A percentile compares a stretch with the other conserved stretches of the same genome.
Evolutionary conservation across 352 stramenopile genomes (phyloP).

Genomic region (Phytophthora sp.): DNA sequence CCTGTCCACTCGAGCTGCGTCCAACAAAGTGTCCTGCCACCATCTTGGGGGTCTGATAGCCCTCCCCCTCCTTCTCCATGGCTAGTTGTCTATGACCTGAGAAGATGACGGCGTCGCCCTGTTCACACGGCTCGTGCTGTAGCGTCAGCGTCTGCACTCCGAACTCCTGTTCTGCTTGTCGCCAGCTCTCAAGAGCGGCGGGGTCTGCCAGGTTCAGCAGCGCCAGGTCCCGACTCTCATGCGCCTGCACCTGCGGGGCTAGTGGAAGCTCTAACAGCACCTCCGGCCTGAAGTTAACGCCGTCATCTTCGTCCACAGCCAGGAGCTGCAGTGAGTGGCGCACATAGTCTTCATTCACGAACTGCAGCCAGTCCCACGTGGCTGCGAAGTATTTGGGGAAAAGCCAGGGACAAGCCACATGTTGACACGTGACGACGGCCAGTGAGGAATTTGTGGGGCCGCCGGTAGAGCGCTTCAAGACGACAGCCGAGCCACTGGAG

Average conservation of each 20-base stretch:
- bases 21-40: constrained; percentile 69
- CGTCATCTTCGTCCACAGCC: constrained; percentile 27
- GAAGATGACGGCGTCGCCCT: constrained; percentile 58
- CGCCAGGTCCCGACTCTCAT: constrained; percentile 63
- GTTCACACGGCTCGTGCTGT: constrained; percentile 17
- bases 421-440: constrained; percentile 74
- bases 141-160: constrained; percentile 50
- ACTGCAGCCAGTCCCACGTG: constrained; percentile 86
- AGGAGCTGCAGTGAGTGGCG: constrained; percentile 74
- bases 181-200: constrained; percentile 25
- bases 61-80: constrained; percentile 19
- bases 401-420: constrained; percentile 83
- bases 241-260: constrained; percentile 54
- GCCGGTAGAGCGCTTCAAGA: constrained; percentile 22
- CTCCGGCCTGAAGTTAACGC: constrained; percentile 20
- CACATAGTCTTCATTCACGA: constrained; percentile 79
- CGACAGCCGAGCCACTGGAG: constrained; percentile 66
- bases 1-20: constrained; percentile 60
- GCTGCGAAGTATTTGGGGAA: constrained; percentile 79
- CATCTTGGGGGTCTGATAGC: constrained; percentile 45
- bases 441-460: constrained; percentile 15
- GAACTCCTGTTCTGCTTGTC: constrained; percentile 35
- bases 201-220: constrained; percentile 59
- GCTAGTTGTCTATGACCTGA: constrained; percentile 45
- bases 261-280: constrained; percentile 68